Conservation (phyloP, 2,329 filamentous ascomycete genomes). For the Byssochlamys sp. region DNA sequence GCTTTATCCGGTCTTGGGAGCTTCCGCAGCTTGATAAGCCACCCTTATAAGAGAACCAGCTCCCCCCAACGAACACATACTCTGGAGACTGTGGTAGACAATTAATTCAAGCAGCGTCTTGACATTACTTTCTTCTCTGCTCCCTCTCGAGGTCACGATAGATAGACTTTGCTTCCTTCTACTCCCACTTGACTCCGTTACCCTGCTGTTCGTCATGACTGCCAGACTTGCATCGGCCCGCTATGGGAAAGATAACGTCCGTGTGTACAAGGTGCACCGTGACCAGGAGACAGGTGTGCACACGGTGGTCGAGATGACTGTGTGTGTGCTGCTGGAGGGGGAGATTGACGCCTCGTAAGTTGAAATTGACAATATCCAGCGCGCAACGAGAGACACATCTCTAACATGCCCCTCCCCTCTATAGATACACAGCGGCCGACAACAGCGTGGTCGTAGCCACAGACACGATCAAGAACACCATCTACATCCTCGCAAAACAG, state of each 20-base stretch:
- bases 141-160: background rate
- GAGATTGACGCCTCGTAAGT: constrained; percentile 75
- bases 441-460: constrained; percentile 93
- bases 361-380: constrained; percentile 1
- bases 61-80: background rate
- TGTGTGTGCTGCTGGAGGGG: constrained; percentile 84
- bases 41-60: background rate
- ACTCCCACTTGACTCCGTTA: background rate
- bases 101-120: background rate
- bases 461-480: constrained; percentile 95
- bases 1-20: background rate
- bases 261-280: constrained; percentile 85
- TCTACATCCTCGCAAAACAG: constrained; percentile 90
- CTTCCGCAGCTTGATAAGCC: background rate
- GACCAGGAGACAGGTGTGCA: constrained; percentile 68
- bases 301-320: constrained; percentile 86
- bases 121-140: background rate
- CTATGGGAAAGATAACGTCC: constrained; percentile 81
- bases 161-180: background rate
- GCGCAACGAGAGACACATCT: background rate
- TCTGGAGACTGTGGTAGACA: background rate
- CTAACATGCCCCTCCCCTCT: background rate
- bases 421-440: constrained; percentile 81
- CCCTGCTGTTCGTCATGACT: constrained; percentile 17
- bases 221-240: constrained; percentile 37